phyloP scores from a whole-genome alignment of 805 yeast genomes.

The Saccharomycopsis babjevae region DNA sequence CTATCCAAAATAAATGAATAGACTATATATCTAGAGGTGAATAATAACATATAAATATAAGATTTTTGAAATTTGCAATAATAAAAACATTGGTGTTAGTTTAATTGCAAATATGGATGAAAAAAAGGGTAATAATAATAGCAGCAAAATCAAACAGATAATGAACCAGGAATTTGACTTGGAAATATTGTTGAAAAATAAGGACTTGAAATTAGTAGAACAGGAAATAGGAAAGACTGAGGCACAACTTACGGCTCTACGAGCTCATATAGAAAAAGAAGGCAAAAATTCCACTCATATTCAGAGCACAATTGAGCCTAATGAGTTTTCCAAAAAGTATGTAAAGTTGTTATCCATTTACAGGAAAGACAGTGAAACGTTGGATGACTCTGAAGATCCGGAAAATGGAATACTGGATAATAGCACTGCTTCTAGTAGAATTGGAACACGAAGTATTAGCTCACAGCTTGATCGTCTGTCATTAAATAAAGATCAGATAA shows the following conservation, averaged over 20 bases:
- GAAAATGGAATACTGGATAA: neutral
- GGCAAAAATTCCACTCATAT: neutral
- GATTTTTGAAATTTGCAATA: too few species aligned
- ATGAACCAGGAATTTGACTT: slow-evolving; percentile 29
- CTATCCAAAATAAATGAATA: too few species aligned
- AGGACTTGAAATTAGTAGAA: slow-evolving; percentile 40
- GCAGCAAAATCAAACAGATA: slow-evolving; percentile 12
- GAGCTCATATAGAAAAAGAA: slow-evolving; percentile 24
- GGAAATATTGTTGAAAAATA: slow-evolving; percentile 50
- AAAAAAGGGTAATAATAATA: neutral
- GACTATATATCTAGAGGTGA: too few species aligned
- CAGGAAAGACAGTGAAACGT: neutral
- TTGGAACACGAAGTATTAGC: too few species aligned
- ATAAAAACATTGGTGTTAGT: too few species aligned
- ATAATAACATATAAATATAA: too few species aligned
- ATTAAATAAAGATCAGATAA: too few species aligned
- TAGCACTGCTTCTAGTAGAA: neutral
- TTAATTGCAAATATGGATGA: neutral
- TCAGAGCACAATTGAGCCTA: slow-evolving; percentile 29
- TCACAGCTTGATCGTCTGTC: too few species aligned
- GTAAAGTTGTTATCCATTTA: slow-evolving; percentile 22
- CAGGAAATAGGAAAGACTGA: slow-evolving; percentile 49
- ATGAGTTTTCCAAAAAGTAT: slow-evolving; percentile 36
- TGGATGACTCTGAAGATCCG: neutral
- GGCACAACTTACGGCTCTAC: slow-evolving; percentile 43